These are phyloP conservation scores for Phaeosphaeria sp. DNA, from an alignment of 2,329 filamentous ascomycete species.

Conservation along the genomic window DNA sequence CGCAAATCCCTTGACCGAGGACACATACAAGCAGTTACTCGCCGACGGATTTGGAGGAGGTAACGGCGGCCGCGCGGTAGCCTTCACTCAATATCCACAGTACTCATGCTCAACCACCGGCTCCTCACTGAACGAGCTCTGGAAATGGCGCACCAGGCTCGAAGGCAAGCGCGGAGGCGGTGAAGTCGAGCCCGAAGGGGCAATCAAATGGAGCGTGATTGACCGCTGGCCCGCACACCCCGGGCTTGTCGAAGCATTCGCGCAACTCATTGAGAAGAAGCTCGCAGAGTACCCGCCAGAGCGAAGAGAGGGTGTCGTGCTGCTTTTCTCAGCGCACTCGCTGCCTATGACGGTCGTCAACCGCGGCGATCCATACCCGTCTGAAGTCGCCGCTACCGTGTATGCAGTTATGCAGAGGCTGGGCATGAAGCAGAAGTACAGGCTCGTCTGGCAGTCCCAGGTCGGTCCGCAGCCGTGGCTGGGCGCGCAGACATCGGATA, in stretches of 20 bases:
- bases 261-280: conserved; percentile 87
- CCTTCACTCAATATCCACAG: conserved; percentile 98
- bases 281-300: conserved; percentile 85
- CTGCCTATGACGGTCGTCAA: conserved; percentile 98
- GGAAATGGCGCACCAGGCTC: conserved; percentile 92
- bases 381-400: conserved; percentile 94
- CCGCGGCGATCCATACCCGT: conserved; percentile 92
- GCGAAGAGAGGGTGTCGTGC: conserved; percentile 77
- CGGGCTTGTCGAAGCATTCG: conserved; percentile 90
- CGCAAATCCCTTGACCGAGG: conserved; percentile 89
- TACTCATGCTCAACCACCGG: conserved; percentile 98
- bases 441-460: conserved; percentile 97
- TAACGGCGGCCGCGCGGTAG: conserved; percentile 89
- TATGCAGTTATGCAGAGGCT: conserved; percentile 95
- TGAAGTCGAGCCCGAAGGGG: conserved; percentile 64
- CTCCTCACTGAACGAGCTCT: conserved; percentile 93
- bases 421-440: conserved; percentile 86
- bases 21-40: conserved; percentile 85
- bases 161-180: conserved; percentile 74
- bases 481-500: conserved; percentile 88
- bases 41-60: conserved; percentile 90
- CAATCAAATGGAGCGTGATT: conserved; percentile 96
- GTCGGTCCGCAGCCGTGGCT: conserved; percentile 96
- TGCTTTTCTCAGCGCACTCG: conserved; percentile 95
- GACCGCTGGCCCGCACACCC: conserved; percentile 95